Conservation (phyloP, 2,329 filamentous ascomycete genomes). For the Alternaria brassicicola region DNA sequence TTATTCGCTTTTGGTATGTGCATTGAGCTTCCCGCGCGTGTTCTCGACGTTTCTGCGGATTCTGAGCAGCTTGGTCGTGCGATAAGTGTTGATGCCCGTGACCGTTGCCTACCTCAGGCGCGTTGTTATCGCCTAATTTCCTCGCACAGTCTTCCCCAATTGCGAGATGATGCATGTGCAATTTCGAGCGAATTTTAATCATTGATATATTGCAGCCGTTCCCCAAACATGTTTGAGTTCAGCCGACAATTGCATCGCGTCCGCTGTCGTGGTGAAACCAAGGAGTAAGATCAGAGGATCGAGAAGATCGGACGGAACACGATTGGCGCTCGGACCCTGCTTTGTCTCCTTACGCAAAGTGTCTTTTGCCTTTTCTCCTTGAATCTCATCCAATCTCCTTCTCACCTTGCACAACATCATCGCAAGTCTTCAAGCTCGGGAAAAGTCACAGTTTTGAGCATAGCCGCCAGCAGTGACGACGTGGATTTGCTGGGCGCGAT, state of each 20-base stretch:
- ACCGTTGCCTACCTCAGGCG: conserved; percentile 24
- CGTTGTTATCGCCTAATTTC: conserved; percentile 21
- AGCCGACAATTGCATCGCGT: not conserved
- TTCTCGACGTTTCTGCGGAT: conserved; percentile 32
- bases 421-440: not conserved
- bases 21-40: conserved; percentile 34
- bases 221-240: not conserved
- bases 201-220: not conserved
- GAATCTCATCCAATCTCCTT: not conserved
- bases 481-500: not conserved
- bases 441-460: not conserved
- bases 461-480: conserved; percentile 10
- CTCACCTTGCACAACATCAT: not conserved
- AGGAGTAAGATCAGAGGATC: not conserved
- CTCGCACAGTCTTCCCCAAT: conserved; percentile 30
- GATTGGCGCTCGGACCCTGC: not conserved
- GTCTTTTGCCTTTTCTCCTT: not conserved
- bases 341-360: not conserved
- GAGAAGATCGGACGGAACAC: not conserved
- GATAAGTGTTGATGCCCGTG: not conserved
- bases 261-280: not conserved
- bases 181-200: not conserved
- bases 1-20: conserved; percentile 23
- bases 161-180: conserved; percentile 13
- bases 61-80: not conserved